phyloP scores from a whole-genome alignment of 2,329 filamentous ascomycete species.

The Fusarium brevicatenulatum region DNA sequence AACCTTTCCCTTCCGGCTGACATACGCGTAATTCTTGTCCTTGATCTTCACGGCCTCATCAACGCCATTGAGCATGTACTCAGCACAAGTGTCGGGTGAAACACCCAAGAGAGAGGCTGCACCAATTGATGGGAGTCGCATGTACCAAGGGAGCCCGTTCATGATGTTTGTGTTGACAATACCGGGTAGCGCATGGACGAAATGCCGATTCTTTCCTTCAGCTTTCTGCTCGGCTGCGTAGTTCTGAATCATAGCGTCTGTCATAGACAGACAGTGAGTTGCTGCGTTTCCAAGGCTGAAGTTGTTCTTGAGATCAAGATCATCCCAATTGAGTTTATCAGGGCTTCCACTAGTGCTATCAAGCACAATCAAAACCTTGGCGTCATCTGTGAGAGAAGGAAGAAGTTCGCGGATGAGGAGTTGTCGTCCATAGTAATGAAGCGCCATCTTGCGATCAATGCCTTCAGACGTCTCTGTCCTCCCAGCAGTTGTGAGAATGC shows the following conservation, averaged over 20 bases:
- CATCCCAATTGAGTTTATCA: slow-evolving; percentile 50
- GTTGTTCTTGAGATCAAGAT: slow-evolving; percentile 52
- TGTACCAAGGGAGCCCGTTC: slow-evolving; percentile 46
- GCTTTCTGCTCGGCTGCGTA: slow-evolving; percentile 43
- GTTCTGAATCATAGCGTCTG: slow-evolving; percentile 50
- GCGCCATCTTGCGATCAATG: slow-evolving; percentile 56
- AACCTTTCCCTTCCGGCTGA: slow-evolving; percentile 45
- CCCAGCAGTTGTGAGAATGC: slow-evolving; percentile 50
- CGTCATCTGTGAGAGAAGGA: slow-evolving; percentile 49
- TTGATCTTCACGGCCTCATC: slow-evolving; percentile 19
- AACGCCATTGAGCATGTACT: slow-evolving; percentile 41
- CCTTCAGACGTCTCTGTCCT: slow-evolving; percentile 56
- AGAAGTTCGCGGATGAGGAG: slow-evolving; percentile 54
- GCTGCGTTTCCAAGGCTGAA: slow-evolving; percentile 50
- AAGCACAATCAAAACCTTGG: slow-evolving; percentile 54
- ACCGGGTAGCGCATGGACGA: slow-evolving; percentile 55
- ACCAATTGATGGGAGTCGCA: slow-evolving; percentile 26
- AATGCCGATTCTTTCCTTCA: slow-evolving; percentile 39
- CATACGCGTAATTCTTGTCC: slow-evolving; percentile 43
- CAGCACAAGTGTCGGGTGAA: slow-evolving; percentile 44
- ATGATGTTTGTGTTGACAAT: slow-evolving; percentile 49
- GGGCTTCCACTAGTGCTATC: slow-evolving; percentile 47
- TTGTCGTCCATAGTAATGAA: slow-evolving; percentile 59
- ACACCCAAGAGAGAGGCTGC: slow-evolving; percentile 36
- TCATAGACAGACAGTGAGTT: slow-evolving; percentile 53